A percentile compares a stretch with the other conserved stretches of the same genome.
These are phyloP conservation scores for Leccinum fibrillosum DNA, from an alignment of 768 basidiomycete species.

Conservation along the genomic window DNA sequence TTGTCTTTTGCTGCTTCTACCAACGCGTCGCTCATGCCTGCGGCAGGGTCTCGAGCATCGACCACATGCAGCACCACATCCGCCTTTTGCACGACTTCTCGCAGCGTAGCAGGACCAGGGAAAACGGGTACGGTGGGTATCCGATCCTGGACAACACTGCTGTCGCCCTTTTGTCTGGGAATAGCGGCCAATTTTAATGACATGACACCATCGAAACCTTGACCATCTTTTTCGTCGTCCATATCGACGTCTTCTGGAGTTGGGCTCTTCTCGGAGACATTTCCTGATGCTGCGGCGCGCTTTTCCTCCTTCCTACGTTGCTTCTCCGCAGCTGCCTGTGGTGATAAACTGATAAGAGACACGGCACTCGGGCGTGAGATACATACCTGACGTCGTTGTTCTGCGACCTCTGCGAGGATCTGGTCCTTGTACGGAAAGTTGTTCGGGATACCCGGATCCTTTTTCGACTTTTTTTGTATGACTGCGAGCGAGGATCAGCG, in stretches of 20 bases:
- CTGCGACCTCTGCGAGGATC: conserved; percentile 86
- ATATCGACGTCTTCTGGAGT: conserved; percentile 28
- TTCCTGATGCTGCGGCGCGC: conserved; percentile 40
- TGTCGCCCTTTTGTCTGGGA: background rate
- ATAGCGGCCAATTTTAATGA: conserved; percentile 14
- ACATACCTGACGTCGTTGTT: conserved; percentile 67
- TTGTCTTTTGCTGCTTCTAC: conserved; percentile 39
- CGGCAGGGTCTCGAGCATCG: conserved; percentile 79
- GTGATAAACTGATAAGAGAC: background rate
- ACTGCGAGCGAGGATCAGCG: conserved; percentile 7
- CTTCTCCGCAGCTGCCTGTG: conserved; percentile 76
- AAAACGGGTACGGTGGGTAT: conserved; percentile 21
- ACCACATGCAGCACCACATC: conserved; percentile 80
- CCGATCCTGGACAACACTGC: background rate
- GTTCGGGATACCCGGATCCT: conserved; percentile 93
- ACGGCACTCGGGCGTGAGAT: background rate
- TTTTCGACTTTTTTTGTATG: conserved; percentile 47
- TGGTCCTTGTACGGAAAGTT: conserved; percentile 93
- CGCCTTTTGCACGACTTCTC: conserved; percentile 61
- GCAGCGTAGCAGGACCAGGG: conserved; percentile 28
- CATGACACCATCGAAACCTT: conserved; percentile 39
- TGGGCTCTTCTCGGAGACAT: conserved; percentile 24
- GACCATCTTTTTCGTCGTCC: conserved; percentile 29
- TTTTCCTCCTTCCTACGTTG: conserved; percentile 62
- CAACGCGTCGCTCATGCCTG: conserved; percentile 69